Conservation (phyloP, 345 rosid species). For the thale cress (Arabidopsis thaliana) region TAIR10.1 NC_003071.7:7107001-7107500, state of each 20-base stretch:
- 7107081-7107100: slow-evolving; percentile 1
- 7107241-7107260: slow-evolving; percentile 6
- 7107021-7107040: slow-evolving; percentile 99
- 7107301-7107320: neutral
- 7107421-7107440: slow-evolving; percentile 83
- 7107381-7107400: slow-evolving; percentile 46
- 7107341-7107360: neutral
- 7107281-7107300: slow-evolving; percentile 5
- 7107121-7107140: slow-evolving; percentile 35
- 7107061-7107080: slow-evolving; percentile 35
- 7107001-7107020: slow-evolving; percentile 65
- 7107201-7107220: slow-evolving; percentile 37
- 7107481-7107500: slow-evolving; percentile 94
- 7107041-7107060: slow-evolving; percentile 51
- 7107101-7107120: slow-evolving; percentile 15
- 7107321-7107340: neutral
- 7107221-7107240: slow-evolving; percentile 8
- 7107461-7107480: slow-evolving; percentile 93
- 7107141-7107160: slow-evolving; percentile 69
- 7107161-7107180: slow-evolving; percentile 90
- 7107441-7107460: slow-evolving; percentile 94
- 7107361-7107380: neutral
- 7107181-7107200: slow-evolving; percentile 98
- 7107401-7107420: slow-evolving; percentile 96
- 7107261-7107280: slow-evolving; percentile 17